These are phyloP conservation scores for Parachaetomium inaequale DNA, from an alignment of 495 filamentous ascomycete genomes.

Conservation along the genomic window DNA sequence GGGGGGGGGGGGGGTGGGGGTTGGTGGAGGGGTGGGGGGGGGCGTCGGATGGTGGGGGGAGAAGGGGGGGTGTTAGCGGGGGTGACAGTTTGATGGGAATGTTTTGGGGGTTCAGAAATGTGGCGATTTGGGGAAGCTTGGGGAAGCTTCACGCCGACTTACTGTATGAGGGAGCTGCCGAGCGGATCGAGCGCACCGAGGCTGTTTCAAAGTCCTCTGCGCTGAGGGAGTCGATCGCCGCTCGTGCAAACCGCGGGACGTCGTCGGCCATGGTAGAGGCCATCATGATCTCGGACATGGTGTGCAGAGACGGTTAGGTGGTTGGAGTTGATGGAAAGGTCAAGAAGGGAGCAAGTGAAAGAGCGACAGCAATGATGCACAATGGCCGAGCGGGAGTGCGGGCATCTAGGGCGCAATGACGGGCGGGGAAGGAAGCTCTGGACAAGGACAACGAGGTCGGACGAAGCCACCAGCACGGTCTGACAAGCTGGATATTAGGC, in stretches of 20 bases:
- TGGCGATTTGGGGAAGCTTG: not conserved
- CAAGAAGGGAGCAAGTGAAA: slow-evolving; percentile 1
- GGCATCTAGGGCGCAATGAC: slow-evolving; percentile 13
- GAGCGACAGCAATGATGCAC: slow-evolving; percentile 13
- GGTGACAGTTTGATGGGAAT: not conserved
- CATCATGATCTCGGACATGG: slow-evolving; percentile 9
- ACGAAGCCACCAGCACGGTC: not conserved
- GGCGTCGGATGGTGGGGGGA: slow-evolving; percentile 41
- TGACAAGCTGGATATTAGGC: not conserved
- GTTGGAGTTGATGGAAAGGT: not conserved
- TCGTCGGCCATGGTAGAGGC: slow-evolving; percentile 31
- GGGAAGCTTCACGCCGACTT: slow-evolving; percentile 22
- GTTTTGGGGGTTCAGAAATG: not conserved
- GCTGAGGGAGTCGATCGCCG: slow-evolving; percentile 32
- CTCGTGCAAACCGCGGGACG: slow-evolving; percentile 26
- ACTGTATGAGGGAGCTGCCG: slow-evolving; percentile 53
- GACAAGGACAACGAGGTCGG: slow-evolving; percentile 3
- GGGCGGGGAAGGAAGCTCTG: not conserved
- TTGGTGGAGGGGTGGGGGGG: slow-evolving; percentile 47
- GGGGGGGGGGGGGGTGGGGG: slow-evolving; percentile 37
- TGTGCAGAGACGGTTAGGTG: not conserved
- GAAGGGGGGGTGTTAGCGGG: not conserved
- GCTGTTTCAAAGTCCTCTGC: slow-evolving; percentile 52
- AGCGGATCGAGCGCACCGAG: slow-evolving; percentile 49
- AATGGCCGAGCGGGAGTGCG: slow-evolving; percentile 3